These are phyloP conservation scores for Nigrograna mackinnonii DNA, from an alignment of 2,329 filamentous ascomycete genomes.

Conservation along the genomic window DNA sequence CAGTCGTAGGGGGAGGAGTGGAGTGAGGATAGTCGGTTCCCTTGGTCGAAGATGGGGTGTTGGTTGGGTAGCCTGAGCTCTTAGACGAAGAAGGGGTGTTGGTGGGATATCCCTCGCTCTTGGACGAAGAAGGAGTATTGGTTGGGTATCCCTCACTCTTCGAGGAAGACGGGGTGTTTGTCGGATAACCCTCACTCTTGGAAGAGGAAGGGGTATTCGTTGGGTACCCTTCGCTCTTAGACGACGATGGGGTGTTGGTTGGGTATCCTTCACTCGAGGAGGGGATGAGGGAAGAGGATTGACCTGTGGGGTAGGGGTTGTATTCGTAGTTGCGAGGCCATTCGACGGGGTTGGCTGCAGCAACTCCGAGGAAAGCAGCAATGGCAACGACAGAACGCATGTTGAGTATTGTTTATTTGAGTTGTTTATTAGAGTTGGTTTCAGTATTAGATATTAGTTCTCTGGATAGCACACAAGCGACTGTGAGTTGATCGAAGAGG, in stretches of 20 bases:
- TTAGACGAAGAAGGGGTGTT: too few species aligned
- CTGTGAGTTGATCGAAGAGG: slow-evolving; percentile 10
- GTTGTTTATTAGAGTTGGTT: slow-evolving; percentile 5
- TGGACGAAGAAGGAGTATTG: slow-evolving; percentile 1
- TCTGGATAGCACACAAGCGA: slow-evolving; percentile 24
- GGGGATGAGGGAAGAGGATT: slow-evolving; percentile 7
- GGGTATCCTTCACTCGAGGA: slow-evolving; percentile 7
- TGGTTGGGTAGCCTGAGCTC: slow-evolving; percentile 8
- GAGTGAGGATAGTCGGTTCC: too few species aligned
- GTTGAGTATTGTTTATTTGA: slow-evolving; percentile 16
- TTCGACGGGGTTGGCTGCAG: slow-evolving; percentile 29
- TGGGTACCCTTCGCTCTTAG: not conserved
- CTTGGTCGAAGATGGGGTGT: too few species aligned
- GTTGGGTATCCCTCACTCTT: slow-evolving; percentile 3
- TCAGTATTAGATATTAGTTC: slow-evolving; percentile 27
- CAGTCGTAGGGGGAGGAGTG: slow-evolving; percentile 9
- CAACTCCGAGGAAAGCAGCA: slow-evolving; percentile 33
- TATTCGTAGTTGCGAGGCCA: slow-evolving; percentile 12
- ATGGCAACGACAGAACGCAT: slow-evolving; percentile 37
- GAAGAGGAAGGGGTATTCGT: not conserved
- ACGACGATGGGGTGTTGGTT: slow-evolving; percentile 3
- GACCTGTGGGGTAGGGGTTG: slow-evolving; percentile 17
- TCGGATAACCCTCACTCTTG: not conserved
- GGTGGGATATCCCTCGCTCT: not conserved
- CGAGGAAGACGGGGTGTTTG: slow-evolving; percentile 3